phyloP scores from a whole-genome alignment of 441 rosid species.

The Populus trichocarpa region DNA sequence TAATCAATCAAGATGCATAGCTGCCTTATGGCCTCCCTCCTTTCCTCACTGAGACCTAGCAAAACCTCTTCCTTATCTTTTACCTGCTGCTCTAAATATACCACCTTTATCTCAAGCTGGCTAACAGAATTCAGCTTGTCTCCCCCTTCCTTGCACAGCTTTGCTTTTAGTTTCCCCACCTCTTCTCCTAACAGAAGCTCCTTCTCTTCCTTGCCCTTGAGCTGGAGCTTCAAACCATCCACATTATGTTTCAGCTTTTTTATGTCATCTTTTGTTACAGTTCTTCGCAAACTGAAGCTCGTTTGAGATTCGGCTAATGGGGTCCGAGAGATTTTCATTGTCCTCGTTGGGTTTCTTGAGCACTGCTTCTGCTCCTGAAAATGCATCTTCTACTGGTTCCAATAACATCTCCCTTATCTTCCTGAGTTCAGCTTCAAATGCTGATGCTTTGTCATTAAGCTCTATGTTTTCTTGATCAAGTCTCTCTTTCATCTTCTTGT shows the following conservation, averaged over 20 bases:
- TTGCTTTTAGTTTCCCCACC: conserved; percentile 35
- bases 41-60: conserved; percentile 58
- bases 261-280: conserved; percentile 29
- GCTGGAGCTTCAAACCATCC: conserved; percentile 19
- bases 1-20: conserved; percentile 54
- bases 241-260: conserved; percentile 21
- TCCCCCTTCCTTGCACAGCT: conserved; percentile 32
- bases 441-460: conserved; percentile 23
- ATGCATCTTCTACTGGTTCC: conserved; percentile 22
- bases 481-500: conserved; percentile 31
- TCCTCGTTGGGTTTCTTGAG: conserved; percentile 34
- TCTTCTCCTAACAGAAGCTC: conserved; percentile 35
- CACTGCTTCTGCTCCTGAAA: conserved; percentile 27
- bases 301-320: conserved; percentile 34
- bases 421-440: conserved; percentile 35
- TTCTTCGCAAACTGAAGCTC: conserved; percentile 43
- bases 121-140: conserved; percentile 26
- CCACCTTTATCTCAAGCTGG: conserved; percentile 34
- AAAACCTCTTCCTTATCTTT: conserved; percentile 39
- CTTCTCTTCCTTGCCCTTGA: conserved; percentile 33
- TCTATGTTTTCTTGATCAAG: conserved; percentile 38
- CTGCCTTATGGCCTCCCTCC: conserved; percentile 87
- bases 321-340: conserved; percentile 26
- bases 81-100: conserved; percentile 39
- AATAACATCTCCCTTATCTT: conserved; percentile 30